Conservation (phyloP, 805 yeast species). For the Cyberlindnera galapagoensis region DNA sequence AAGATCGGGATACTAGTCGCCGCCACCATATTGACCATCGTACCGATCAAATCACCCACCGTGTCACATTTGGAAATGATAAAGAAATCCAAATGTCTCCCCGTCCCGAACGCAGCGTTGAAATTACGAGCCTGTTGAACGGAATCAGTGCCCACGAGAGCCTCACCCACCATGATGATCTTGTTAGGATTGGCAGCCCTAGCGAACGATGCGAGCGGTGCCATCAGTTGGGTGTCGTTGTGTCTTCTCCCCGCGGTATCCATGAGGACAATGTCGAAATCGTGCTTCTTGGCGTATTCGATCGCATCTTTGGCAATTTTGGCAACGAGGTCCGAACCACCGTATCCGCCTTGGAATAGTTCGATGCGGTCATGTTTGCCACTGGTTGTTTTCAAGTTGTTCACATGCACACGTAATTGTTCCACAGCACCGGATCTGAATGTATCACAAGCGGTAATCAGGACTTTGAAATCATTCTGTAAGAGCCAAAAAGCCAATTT, state of each 20-base stretch:
- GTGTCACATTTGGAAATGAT: constrained; percentile 94
- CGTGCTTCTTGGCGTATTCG: constrained; percentile 60
- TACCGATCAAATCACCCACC: constrained; percentile 93
- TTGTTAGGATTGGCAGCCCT: constrained; percentile 93
- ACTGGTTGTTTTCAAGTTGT: constrained; percentile 67
- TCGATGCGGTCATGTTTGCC: constrained; percentile 46
- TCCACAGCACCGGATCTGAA: constrained; percentile 99
- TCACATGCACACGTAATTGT: constrained; percentile 89
- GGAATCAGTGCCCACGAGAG: constrained; percentile 94
- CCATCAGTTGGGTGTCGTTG: constrained; percentile 90
- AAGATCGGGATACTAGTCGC: constrained; percentile 93
- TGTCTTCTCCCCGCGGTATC: constrained; percentile 98
- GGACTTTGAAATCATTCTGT: constrained; percentile 79
- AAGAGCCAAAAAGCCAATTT: constrained; percentile 92
- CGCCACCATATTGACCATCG: constrained; percentile 96
- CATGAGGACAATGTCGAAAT: constrained; percentile 80
- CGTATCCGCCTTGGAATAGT: constrained; percentile 90
- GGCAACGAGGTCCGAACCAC: constrained; percentile 92
- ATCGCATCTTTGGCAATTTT: constrained; percentile 90
- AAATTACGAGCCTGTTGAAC: constrained; percentile 93
- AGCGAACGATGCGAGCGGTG: constrained; percentile 91
- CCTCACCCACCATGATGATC: constrained; percentile 98
- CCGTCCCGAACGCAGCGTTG: constrained; percentile 86
- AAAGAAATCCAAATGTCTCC: constrained; percentile 78
- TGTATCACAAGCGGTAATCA: constrained; percentile 96